phyloP scores from a whole-genome alignment of 1,284 basidiomycete genomes.

The Pseudozyma pruni region DNA sequence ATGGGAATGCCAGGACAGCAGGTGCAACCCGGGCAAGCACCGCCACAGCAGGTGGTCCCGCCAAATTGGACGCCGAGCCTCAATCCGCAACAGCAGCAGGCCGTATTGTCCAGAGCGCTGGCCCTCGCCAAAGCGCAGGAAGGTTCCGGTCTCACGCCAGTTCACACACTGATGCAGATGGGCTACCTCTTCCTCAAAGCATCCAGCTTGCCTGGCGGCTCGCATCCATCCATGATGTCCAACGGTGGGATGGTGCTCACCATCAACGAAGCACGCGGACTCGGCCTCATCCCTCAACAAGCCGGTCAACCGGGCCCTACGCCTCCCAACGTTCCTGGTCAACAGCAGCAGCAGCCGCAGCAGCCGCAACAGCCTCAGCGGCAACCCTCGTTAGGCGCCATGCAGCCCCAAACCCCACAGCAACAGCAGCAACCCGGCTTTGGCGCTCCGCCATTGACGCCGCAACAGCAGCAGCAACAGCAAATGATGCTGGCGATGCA shows the following conservation, averaged over 20 bases:
- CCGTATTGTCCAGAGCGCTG: slow-evolving; percentile 52
- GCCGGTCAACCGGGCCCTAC: slow-evolving; percentile 19
- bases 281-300: slow-evolving; percentile 56
- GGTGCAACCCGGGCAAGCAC: slow-evolving; percentile 18
- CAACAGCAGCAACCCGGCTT: slow-evolving; percentile 21
- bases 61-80: slow-evolving; percentile 56
- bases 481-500: slow-evolving; percentile 40
- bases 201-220: slow-evolving; percentile 49
- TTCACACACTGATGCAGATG: slow-evolving; percentile 59
- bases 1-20: slow-evolving; percentile 30
- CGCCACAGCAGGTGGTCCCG: slow-evolving; percentile 42
- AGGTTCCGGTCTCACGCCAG: slow-evolving; percentile 46
- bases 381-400: slow-evolving; percentile 14
- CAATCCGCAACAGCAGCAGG: slow-evolving; percentile 57
- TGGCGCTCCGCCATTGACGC: slow-evolving; percentile 9
- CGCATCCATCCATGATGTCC: slow-evolving; percentile 41
- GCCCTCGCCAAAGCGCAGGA: slow-evolving; percentile 56
- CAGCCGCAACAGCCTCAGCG: slow-evolving; percentile 9
- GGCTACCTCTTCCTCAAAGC: slow-evolving; percentile 63
- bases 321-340: slow-evolving; percentile 6
- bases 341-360: slow-evolving; percentile 14
- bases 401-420: slow-evolving; percentile 17
- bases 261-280: slow-evolving; percentile 57
- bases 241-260: slow-evolving; percentile 60
- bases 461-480: slow-evolving; percentile 28